Percentiles rank a stretch among this genome's conserved stretches.
Conservation (phyloP, 441 rosid species). For the Syzygium malaccense region DNA sequence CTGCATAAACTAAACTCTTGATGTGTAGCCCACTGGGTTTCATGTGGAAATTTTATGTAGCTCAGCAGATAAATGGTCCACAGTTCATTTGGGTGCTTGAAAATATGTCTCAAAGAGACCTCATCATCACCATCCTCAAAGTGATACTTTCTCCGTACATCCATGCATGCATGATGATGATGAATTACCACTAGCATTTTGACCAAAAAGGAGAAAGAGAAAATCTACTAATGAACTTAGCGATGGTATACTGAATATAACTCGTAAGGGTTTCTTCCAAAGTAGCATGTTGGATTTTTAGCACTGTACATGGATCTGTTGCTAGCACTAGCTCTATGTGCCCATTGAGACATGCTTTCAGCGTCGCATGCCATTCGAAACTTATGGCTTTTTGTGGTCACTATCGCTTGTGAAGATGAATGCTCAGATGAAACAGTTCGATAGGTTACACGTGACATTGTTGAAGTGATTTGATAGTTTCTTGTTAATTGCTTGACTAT, state of each 20-base stretch:
- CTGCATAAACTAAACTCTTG: no score
- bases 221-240: not conserved
- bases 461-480: no score
- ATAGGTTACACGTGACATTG: no score
- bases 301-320: not conserved
- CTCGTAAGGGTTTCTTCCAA: not conserved
- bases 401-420: no score
- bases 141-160: not conserved
- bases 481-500: no score
- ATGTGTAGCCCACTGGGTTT: no score
- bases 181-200: not conserved
- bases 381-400: no score
- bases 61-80: not conserved
- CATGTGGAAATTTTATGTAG: no score
- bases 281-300: not conserved
- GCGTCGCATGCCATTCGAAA: no score
- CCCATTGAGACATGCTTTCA: no score
- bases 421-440: no score
- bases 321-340: not conserved
- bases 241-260: not conserved
- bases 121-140: not conserved
- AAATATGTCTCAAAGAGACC: not conserved
- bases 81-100: not conserved
- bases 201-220: not conserved
- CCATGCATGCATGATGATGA: not conserved